A percentile compares a stretch with the other conserved stretches of the same genome.
These are phyloP conservation scores for Cornus controversa DNA, from an alignment of 148 eudicot genomes.

Conservation along the genomic window DNA sequence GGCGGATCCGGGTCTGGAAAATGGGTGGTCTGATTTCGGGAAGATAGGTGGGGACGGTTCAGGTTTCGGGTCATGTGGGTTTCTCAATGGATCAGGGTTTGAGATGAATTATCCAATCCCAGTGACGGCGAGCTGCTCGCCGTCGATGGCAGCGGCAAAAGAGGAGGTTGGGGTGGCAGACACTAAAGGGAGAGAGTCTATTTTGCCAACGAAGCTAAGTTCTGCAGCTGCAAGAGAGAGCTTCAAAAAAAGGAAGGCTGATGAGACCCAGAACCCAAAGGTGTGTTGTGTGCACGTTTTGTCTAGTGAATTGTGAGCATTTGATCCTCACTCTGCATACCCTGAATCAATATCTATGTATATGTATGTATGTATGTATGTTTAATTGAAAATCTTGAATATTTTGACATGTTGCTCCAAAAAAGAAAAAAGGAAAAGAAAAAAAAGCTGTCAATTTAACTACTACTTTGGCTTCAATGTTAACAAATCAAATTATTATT, in stretches of 20 bases:
- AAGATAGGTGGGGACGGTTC: conserved; percentile 20
- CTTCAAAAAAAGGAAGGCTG: conserved; percentile 82
- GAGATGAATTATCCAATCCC: conserved; percentile 45
- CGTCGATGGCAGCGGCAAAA: conserved; percentile 31
- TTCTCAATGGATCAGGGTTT: conserved; percentile 25
- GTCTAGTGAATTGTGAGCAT: neutral
- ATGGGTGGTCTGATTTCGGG: conserved; percentile 47
- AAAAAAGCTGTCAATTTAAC: neutral
- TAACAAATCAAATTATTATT: neutral
- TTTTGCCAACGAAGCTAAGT: conserved; percentile 32
- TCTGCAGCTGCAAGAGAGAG: conserved; percentile 42
- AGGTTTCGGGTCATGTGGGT: conserved; percentile 19
- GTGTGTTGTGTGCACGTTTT: conserved; percentile 34
- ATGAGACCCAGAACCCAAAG: conserved; percentile 45
- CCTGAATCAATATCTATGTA: neutral
- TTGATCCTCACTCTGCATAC: neutral
- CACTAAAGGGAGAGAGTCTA: conserved; percentile 23
- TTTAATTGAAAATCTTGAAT: too few relatives aligned
- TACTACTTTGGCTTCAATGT: neutral
- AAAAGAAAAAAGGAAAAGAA: too few relatives aligned
- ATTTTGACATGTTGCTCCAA: neutral
- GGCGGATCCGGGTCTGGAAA: conserved; percentile 60
- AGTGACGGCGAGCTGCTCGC: conserved; percentile 51
- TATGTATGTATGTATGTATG: neutral
- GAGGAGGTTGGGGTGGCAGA: conserved; percentile 17